Evolutionary conservation across 768 basidiomycete species (phyloP).

Genomic region (Trametes maxima): DNA sequence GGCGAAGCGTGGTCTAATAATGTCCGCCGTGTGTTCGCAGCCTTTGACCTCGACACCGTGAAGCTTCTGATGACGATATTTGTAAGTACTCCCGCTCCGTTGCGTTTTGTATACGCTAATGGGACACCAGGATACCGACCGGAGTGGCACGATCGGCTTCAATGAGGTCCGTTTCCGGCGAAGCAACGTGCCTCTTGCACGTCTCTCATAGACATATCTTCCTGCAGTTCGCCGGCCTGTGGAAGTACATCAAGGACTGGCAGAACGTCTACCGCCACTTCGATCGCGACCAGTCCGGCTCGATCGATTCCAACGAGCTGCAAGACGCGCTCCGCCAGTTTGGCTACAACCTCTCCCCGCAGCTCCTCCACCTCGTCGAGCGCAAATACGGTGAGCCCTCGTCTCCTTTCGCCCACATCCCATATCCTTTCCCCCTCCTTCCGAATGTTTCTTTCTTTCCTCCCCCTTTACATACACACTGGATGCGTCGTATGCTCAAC

Average conservation of each 20-base stretch:
- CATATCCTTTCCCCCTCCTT: background rate
- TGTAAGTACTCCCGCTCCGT: constrained; percentile 44
- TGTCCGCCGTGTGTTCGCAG: constrained; percentile 36
- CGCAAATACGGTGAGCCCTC: constrained; percentile 74
- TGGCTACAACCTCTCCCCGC: constrained; percentile 75
- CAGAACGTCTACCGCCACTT: constrained; percentile 83
- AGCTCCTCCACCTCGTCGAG: constrained; percentile 64
- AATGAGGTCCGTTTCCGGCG: constrained; percentile 55
- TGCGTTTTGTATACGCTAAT: background rate
- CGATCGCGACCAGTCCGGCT: constrained; percentile 80
- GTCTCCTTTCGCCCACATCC: background rate
- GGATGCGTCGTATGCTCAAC: background rate
- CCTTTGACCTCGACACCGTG: constrained; percentile 85
- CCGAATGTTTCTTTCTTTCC: background rate
- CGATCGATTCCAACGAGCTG: constrained; percentile 73
- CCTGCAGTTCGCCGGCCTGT: constrained; percentile 68
- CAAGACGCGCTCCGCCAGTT: constrained; percentile 71
- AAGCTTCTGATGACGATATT: constrained; percentile 85
- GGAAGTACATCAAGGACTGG: constrained; percentile 90
- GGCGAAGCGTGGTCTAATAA: background rate
- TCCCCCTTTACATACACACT: background rate
- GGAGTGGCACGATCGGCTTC: constrained; percentile 79
- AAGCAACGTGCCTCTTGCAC: background rate
- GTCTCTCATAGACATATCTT: background rate
- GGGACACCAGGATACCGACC: constrained; percentile 58